Base-by-base conservation (phyloP, 805 yeast genomes). In the Sugiyamaella americana region DNA sequence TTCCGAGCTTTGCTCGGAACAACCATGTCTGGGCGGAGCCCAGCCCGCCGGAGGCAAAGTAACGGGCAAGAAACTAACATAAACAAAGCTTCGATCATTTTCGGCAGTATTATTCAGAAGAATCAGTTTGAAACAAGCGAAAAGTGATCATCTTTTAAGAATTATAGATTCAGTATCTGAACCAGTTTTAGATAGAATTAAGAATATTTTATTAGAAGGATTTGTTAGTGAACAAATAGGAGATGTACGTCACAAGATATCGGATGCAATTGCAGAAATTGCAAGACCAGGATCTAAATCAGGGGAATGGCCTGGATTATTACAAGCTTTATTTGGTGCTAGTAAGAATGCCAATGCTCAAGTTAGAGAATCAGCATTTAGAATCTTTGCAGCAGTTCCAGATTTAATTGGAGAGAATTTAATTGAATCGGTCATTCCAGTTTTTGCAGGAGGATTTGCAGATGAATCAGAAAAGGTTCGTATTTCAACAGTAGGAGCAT, bases 251-350 rank as follows among this genome's bases (percentile, higher is more conserved):
- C 96, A 91, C 65, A 93, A 91, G 61, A 70, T 93, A 41, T 82
- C 96, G 1, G 98, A 93, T 70, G 95, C 95, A 5, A 83, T 93
- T 41, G 86, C 97, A 1, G 98, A 89, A 66, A 78, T 91, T 40
- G 94, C 96, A 1, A 80, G 82, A 58, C 75, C 71, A 40, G 54
- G 51, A 5, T 21, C 34, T 41, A 51, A 22, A 47, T 46, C 49
- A 23, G 46, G 48, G 49, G 63, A 70, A 40, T 91, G 98, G 98
- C 78, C 82, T 13, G 89, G 86, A 37, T 74, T 93, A 34, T 67
- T 88, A 34, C 87, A 85, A 44, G 79, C 87, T 0, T 70, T 91
- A 35, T 76, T 87, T 51, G 78, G 76, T 56, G 87, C 93, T 8
- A 68, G 81, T 17, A 58, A 58, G 44, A 49, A 84, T 41, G 57